Percentiles rank a stretch among this genome's conserved stretches.
Evolutionary conservation across 163 green algal species (phyloP).

Genomic region (Volvox carteri): DNA sequence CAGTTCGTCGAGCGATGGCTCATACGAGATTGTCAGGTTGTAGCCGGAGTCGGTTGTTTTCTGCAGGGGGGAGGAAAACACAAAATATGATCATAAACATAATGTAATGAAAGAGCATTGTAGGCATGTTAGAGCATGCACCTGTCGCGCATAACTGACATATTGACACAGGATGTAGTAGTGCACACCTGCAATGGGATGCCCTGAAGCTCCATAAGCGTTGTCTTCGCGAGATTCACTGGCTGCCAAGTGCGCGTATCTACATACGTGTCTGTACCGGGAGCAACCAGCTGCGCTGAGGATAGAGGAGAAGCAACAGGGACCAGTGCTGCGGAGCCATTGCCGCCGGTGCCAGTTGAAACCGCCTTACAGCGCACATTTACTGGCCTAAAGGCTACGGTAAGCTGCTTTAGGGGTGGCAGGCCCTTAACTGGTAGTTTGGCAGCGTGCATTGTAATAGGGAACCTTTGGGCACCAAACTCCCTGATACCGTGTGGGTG

Average conservation of each 20-base stretch:
- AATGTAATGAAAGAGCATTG: neutral
- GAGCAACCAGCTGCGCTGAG: conserved; percentile 2
- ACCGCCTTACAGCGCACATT: neutral
- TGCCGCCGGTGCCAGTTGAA: neutral
- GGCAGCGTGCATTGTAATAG: conserved; percentile 8
- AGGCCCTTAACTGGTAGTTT: neutral
- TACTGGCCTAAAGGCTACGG: neutral
- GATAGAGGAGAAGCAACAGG: neutral
- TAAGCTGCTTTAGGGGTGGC: neutral
- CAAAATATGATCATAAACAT: neutral
- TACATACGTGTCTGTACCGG: neutral
- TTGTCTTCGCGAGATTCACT: conserved; percentile 6
- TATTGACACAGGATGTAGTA: no score
- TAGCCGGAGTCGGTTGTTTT: conserved; percentile 35
- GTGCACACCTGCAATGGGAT: conserved; percentile 51
- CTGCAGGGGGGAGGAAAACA: neutral
- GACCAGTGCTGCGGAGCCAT: neutral
- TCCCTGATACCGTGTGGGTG: neutral
- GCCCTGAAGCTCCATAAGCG: conserved; percentile 39
- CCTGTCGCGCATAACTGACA: no score
- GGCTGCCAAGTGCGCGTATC: conserved; percentile 10
- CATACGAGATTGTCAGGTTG: conserved; percentile 51
- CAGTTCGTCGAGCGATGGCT: conserved; percentile 33
- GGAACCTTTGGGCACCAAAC: neutral
- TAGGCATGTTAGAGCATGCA: no score